Conservation (phyloP, 345 rosid species). For the Lenwebbia sp. region DNA sequence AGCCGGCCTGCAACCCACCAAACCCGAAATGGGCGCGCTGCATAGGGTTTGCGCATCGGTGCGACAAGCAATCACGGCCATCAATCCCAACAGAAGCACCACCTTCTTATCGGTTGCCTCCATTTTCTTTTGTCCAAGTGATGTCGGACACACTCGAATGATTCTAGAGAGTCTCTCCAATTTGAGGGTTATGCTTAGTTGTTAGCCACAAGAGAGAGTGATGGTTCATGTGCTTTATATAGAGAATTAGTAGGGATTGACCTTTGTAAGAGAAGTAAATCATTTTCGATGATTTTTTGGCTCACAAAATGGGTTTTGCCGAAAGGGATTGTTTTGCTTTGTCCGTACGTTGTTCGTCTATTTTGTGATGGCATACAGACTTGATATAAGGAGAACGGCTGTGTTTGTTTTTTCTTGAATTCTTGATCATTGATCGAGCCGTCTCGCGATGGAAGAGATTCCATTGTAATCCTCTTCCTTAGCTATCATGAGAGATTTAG, state of each 20-base stretch:
- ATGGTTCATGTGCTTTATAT: not conserved
- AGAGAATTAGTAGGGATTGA: not conserved
- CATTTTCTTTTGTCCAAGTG: not conserved
- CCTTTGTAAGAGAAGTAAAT: not conserved
- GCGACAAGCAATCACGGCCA: constrained; percentile 1
- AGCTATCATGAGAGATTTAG: not conserved
- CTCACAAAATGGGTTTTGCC: not conserved
- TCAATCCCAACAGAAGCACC: not conserved
- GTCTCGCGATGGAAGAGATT: not conserved
- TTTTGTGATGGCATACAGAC: not conserved
- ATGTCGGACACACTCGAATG: not conserved
- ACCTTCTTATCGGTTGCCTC: not conserved
- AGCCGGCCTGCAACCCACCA: constrained; percentile 30
- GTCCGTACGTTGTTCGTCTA: not conserved
- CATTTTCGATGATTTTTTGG: not conserved
- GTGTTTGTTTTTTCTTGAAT: not conserved
- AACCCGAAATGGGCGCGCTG: constrained; percentile 12
- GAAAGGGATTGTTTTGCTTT: not conserved
- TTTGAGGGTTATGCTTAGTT: not conserved
- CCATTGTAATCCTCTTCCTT: not conserved
- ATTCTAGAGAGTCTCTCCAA: not conserved
- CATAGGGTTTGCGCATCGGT: constrained; percentile 27
- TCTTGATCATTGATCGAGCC: not conserved
- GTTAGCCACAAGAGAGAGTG: not conserved
- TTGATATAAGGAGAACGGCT: not conserved